Base-by-base conservation (phyloP, 2,329 filamentous ascomycete genomes). In the Monilinia aucupariae region DNA sequence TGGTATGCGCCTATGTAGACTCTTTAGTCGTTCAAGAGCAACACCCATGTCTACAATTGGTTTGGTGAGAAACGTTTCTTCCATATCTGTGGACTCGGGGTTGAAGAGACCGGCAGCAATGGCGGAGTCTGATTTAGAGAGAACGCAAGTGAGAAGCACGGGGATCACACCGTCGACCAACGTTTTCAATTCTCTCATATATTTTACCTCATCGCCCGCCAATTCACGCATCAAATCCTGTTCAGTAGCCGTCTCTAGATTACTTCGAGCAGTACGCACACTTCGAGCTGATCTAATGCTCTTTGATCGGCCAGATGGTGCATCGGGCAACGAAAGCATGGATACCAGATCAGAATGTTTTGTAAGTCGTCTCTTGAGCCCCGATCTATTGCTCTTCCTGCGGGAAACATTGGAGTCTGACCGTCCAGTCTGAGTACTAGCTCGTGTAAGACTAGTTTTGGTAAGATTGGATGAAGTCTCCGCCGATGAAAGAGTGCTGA, bases 1-100 rank as follows among this genome's bases (percentile, higher is more conserved):
- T 0, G 93, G 92, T 20, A 96, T 89, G 61, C 88, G 86, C 71
- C 85, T 89, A 77, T 99, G 94, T 45, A 90, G 78, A 30, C 83
- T 85, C 74, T 88, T 92, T 54, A 99, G 78, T 70, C 91, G 88
- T 75, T 97, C 92, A 6, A 99, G 81, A 4, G 89, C 87, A 62
- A 97, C 83, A 9, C 94, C 94, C 92, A 99, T 97, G 70, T 91
- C 87, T 50, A 97, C 86, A 61, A 99, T 96, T 0, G 93, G 90
- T 74, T 91, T 90, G 17, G 90, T 92, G 81, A 70, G 82, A 83
- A 65, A 81, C 75, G 63, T 89, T 76, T 30, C 78, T 81, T 68
- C 85, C 84, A 53, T 80, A 77, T 17, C 41, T 17, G 50, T 61
- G 49, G 66, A 60, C 17, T 68, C 80, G 12, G 82, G 80, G 22